Evolutionary conservation across 371 early-diverging fungal species (phyloP), one percentile per base, ranked within the genome.

Genomic region (Gilbertella persicaria): DNA sequence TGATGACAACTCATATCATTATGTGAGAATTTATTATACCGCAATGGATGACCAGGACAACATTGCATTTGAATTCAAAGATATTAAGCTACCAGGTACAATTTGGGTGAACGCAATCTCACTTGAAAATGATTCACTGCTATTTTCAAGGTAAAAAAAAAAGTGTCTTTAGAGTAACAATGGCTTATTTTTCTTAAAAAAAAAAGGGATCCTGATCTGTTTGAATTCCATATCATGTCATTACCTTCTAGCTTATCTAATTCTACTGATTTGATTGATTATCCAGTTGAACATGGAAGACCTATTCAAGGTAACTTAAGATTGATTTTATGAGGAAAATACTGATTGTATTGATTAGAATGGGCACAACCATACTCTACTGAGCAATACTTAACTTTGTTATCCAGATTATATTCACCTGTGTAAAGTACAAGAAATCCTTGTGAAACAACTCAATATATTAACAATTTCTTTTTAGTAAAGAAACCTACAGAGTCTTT

Each of bases 171-270:
- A 9, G 14, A 14, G 5, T 44, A n/a, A 41, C 23, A 21, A 20
- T 1, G 5, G 21, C 16, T 20, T 4, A 35, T 20, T 19, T 41
- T 16, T 19, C n/a, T 39, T 21, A 14, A 23, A 14, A 41, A 39
- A 25, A 8, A 35, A 39, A 77, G 77, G 35, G 71, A 73, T 53
- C 77, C 73, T 19, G 77, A 77, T 54, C 17, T 43, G 14, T 66
- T 67, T 41, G 60, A 67, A 36, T 73, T 73, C 40, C 62, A 73
- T 9, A 58, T 60, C 3, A 62, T 63, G 37, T 37, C 61, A n/a
- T 33, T 77, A 21, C 71, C 77, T 23, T 5, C 24, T 12, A 38
- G 47, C n/a, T 39, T 67, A 13, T 69, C 69, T 8, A 60, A 67
- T 55, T 51, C 64, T 4, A 44, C 16, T 10, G 35, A 29, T n/a